Base-by-base conservation (phyloP, 2,329 filamentous ascomycete species). In the Aureobasidium sp. region DNA sequence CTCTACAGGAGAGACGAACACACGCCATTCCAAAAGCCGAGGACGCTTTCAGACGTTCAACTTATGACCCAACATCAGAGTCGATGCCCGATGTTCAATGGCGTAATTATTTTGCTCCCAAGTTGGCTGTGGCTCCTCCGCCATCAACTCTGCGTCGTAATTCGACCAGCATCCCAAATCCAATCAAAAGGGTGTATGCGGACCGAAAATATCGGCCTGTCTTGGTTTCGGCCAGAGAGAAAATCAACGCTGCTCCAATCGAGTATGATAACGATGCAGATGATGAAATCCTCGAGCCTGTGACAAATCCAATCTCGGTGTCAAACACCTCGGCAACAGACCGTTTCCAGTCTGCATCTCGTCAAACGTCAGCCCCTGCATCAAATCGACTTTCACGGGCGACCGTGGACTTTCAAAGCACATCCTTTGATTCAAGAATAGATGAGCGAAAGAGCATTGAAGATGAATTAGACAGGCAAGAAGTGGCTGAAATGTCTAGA, bases 1-100 rank as follows among this genome's bases (percentile, higher is more conserved):
- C 84, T 1, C 71, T 88, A 24, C 81, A 86, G 60, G 62, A 63
- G 16, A 55, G 55, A 10, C 51, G 51, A 14, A 37, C 48, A 16
- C 25, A 32, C 37, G 7, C 10, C 16, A 10, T 57, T 25, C 24
- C 51, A 25, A 45, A 37, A 55, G 32, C 32, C 10, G 48, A 52
- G 21, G 37, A 53, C 19, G 49, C 49, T 51, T 57, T 32, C 34
- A 38, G 39, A 53, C 40, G 27, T 51, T 16, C 51, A 24, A 19
- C 30, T 16, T 19, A 45, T 24, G 37, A 7, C 10, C 25, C 53
- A n/a, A 19, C 35, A 6, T n/a, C 53, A 17, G 50, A 42, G 12
- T 29, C 39, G 11, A 29, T 39, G 29, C 38, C 47, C 14, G 62
- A 62, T 30, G 30, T 57, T 27, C 58, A 62, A 41, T 66, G 62